Base-by-base conservation (phyloP, 2,329 filamentous ascomycete genomes). In the Fonsecaea pugnacius region DNA sequence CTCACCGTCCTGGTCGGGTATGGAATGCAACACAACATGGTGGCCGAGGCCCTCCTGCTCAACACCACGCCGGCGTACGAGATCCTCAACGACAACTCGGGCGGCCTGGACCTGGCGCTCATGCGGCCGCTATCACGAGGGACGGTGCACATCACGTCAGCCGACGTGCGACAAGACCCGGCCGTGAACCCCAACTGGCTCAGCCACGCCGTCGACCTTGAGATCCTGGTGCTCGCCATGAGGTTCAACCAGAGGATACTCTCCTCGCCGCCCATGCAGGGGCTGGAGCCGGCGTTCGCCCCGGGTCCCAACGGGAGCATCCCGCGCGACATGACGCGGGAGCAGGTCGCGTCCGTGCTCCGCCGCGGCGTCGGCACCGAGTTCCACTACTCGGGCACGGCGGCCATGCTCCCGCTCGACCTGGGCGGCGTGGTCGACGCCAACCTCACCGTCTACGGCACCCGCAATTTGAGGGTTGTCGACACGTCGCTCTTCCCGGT, bases 171-270 rank as follows among this genome's bases (percentile, higher is more conserved):
- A 1, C 74, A 76, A 14, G 69, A 72, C 0, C 81, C 82, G 0
- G 69, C 76, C 24, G 77, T 81, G 63, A 75, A 83, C 67, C 80
- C 82, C 0, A 78, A 77, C 61, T 83, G 75, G 69, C 74, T 84
- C 4, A 75, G 73, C 0, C 73, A 79, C 40, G 69, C 75, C n/a
- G 74, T 78, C 0, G 80, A 84, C 63, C 73, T 74, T 18, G 72
- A 80, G 60, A 76, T 83, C 3, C 70, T 79, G 43, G 67, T 73
- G n/a, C 64, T 70, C 1, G 73, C 73, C n/a, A 61, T 71, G 51
- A 68, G 71, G 33, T 73, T 69, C 52, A 56, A 72, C n/a, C 70
- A 71, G 2, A 62, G 56, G 9, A 69, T 75, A 30, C 66, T 67
- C 4, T 24, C 61, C 5, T 72, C 73, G 0, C 55, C 65, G 6